Evolutionary conservation across 1,284 basidiomycete species (phyloP).

Genomic region (Ganoderma multipileum): DNA sequence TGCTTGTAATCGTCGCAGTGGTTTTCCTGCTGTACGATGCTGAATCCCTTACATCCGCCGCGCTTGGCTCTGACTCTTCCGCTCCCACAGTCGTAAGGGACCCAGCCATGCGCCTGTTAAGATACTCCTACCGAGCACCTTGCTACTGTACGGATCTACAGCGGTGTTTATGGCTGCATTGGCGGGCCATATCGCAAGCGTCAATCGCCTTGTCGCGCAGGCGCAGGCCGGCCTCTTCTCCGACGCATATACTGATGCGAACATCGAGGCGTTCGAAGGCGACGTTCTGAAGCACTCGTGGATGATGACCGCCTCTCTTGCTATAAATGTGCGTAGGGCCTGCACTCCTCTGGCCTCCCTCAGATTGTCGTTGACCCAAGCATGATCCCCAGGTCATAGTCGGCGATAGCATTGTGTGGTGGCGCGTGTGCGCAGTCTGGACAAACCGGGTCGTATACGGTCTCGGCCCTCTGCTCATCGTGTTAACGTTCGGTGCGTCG

Average conservation of each 20-base stretch:
- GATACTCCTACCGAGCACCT: not conserved
- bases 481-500: not conserved
- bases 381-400: not conserved
- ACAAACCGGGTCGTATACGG: not conserved
- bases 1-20: not conserved
- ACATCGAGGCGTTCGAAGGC: not conserved
- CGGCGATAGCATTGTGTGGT: constrained; percentile 8
- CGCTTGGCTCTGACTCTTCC: not conserved
- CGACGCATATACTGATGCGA: not conserved
- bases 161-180: constrained; percentile 1
- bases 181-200: not conserved
- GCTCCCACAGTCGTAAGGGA: not conserved
- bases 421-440: constrained; percentile 2
- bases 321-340: not conserved
- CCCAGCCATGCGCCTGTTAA: not conserved
- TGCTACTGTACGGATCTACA: not conserved
- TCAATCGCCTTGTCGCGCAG: not conserved
- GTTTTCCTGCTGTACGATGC: not conserved
- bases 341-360: rapidly evolving
- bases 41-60: not conserved
- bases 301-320: not conserved
- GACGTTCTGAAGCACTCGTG: not conserved
- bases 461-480: not conserved
- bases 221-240: not conserved
- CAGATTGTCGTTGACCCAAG: not conserved